Percentiles rank a stretch among this genome's conserved stretches.
Evolutionary conservation across 768 basidiomycete genomes (phyloP).

Genomic region (Thelephora aurantiotincta): DNA sequence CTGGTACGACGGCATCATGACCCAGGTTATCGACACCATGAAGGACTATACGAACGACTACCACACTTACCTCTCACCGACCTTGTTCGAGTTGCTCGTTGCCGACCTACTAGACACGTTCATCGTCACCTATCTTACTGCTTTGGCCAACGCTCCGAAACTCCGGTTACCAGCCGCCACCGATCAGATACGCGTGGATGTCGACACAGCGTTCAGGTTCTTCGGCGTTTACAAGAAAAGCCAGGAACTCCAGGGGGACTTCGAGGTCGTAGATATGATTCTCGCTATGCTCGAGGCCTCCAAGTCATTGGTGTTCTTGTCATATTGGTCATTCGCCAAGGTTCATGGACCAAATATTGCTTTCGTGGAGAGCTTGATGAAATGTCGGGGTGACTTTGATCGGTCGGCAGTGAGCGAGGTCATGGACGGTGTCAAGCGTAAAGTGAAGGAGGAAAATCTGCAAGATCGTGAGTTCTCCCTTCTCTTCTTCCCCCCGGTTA

Average conservation of each 20-base stretch:
- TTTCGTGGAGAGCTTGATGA: conserved; percentile 86
- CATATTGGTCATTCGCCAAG: conserved; percentile 89
- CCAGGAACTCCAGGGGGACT: conserved; percentile 67
- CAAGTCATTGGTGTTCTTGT: conserved; percentile 81
- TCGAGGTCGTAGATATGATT: conserved; percentile 80
- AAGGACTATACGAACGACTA: conserved; percentile 95
- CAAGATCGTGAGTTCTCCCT: conserved; percentile 52
- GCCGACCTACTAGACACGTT: conserved; percentile 89
- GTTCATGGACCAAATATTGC: conserved; percentile 85
- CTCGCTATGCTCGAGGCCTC: conserved; percentile 73
- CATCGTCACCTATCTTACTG: conserved; percentile 81
- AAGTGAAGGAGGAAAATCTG: conserved; percentile 80
- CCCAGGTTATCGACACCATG: conserved; percentile 89
- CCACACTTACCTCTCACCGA: conserved; percentile 79
- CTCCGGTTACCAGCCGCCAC: conserved; percentile 75
- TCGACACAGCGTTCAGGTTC: conserved; percentile 63
- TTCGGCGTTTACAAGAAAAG: conserved; percentile 68
- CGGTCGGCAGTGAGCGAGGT: conserved; percentile 78
- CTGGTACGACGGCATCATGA: conserved; percentile 88
- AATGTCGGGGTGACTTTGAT: conserved; percentile 81
- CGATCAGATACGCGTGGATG: conserved; percentile 74
- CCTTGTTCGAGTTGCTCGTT: conserved; percentile 80
- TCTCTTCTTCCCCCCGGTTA: not conserved
- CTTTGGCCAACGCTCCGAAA: conserved; percentile 72
- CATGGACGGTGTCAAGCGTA: conserved; percentile 87